Base-by-base conservation (phyloP, 2,329 filamentous ascomycete species). In the Trichoderma polysporum region DNA sequence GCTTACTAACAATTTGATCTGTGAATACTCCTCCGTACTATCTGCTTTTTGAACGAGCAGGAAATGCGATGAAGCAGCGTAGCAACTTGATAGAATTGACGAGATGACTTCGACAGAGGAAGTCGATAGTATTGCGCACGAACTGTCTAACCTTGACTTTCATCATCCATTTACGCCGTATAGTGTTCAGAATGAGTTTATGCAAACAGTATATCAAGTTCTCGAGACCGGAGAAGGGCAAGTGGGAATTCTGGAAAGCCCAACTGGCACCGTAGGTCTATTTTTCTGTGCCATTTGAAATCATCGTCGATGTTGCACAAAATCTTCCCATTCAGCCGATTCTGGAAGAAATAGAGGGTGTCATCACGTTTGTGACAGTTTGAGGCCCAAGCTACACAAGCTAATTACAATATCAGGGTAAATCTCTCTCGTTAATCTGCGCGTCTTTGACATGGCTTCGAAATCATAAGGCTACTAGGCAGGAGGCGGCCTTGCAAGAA, bases 361-460 rank as follows among this genome's bases (percentile, higher is more conserved):
- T 52, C 19, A 27, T 17, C 19, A 39, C 13, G 12, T 12, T 56
- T 9, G 31, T 17, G 29, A 56, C 6, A 25, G 1, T 9, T 19
- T 10, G 39, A 25, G 22, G 27, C 27, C 17, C 3, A 47, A 13
- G 37, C 3, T 27, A 31, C 25, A 37, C 9, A 22, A 12, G 41
- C 70, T 66, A 22, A 69, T 31, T 13, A 15, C 47, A 10, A 2
- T 47, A 35, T n/a, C 69, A 91, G 84, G 94, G 94, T 52, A 97
- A 97, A 84, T 97, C 94, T 1, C 79, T 97, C 52, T 97, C 94
- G 70, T 83, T 97, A 31, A 95, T 97, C 69, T 97, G 94, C 75
- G 91, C 90, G 47, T 90, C 93, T 6, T 78, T 97, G 73, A 97
- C 93, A 2, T 97, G 94, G 94, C 83, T 97, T n/a, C 89, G 94